These are phyloP conservation scores for Endogone sp. DNA, from an alignment of 192 early-diverging fungal genomes.

Conservation along the genomic window DNA sequence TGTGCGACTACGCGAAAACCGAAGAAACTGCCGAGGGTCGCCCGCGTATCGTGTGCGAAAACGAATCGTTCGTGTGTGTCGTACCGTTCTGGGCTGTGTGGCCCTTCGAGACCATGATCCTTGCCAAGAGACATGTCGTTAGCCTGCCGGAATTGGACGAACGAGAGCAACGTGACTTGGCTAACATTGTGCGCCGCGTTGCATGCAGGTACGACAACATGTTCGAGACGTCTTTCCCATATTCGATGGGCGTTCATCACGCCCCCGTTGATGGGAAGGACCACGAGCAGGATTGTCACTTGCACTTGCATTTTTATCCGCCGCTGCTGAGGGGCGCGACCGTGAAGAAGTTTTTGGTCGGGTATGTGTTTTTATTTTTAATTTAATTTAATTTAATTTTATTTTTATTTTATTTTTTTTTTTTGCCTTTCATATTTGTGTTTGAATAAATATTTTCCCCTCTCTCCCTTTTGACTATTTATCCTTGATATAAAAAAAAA, in stretches of 20 bases:
- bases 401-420: neutral
- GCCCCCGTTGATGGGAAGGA: constrained; percentile 62
- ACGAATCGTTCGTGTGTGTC: constrained; percentile 73
- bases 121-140: constrained; percentile 61
- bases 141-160: constrained; percentile 46
- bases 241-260: constrained; percentile 95
- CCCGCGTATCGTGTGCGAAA: constrained; percentile 73
- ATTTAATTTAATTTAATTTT: neutral
- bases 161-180: constrained; percentile 59
- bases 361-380: constrained; percentile 46
- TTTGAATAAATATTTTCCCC: neutral
- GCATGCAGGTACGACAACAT: constrained; percentile 92
- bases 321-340: constrained; percentile 86
- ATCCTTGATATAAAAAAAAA: constrained; percentile 2
- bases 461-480: neutral
- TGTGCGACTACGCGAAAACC: constrained; percentile 76
- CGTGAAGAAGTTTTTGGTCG: constrained; percentile 94
- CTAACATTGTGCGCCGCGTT: constrained; percentile 69
- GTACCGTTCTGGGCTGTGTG: constrained; percentile 97
- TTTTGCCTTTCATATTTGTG: too few relatives aligned
- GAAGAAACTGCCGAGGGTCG: constrained; percentile 41
- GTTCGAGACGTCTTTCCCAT: constrained; percentile 89
- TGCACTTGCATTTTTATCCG: constrained; percentile 97
- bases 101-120: constrained; percentile 93
- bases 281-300: constrained; percentile 54